These are phyloP conservation scores for Ballota nigra DNA, from an alignment of 257 asterid species.

Conservation along the genomic window DNA sequence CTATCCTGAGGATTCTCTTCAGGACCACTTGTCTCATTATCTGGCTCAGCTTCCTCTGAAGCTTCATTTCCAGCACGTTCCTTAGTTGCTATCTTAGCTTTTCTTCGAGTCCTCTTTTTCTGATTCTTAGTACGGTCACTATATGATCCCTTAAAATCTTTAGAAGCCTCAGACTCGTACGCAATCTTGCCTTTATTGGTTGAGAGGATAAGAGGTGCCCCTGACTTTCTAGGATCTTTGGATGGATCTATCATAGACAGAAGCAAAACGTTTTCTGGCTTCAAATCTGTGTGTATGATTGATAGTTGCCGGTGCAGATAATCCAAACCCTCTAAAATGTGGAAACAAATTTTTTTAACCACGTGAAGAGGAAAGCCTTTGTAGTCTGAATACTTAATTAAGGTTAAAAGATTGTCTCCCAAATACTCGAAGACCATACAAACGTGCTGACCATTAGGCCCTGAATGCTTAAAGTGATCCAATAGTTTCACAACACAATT, in stretches of 20 bases:
- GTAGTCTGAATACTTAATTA: slow-evolving; percentile 82
- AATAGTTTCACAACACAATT: slow-evolving; percentile 89
- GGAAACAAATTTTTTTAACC: slow-evolving; percentile 90
- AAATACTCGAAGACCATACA: slow-evolving; percentile 96
- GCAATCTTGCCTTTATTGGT: slow-evolving; percentile 53
- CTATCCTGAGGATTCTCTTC: slow-evolving; percentile 49
- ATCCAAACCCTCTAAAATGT: slow-evolving; percentile 83
- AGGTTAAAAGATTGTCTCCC: slow-evolving; percentile 90
- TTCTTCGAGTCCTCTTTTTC: slow-evolving; percentile 73
- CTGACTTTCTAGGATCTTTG: slow-evolving; percentile 76
- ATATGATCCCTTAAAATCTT: slow-evolving; percentile 48
- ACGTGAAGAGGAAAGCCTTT: slow-evolving; percentile 71
- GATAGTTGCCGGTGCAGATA: slow-evolving; percentile 89
- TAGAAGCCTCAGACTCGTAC: slow-evolving; percentile 49
- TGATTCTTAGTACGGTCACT: slow-evolving; percentile 81
- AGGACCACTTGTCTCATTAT: slow-evolving; percentile 58
- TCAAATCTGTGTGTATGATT: slow-evolving; percentile 95
- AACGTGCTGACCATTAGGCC: slow-evolving; percentile 94
- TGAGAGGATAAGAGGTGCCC: slow-evolving; percentile 60
- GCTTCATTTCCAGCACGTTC: slow-evolving; percentile 44
- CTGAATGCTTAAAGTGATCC: slow-evolving; percentile 97
- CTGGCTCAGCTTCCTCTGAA: slow-evolving; percentile 54
- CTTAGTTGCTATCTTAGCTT: slow-evolving; percentile 73
- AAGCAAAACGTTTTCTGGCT: slow-evolving; percentile 89
- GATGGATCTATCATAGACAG: slow-evolving; percentile 74